Conservation (phyloP, 2,329 filamentous ascomycete species). For the Didymella arachidicola region DNA sequence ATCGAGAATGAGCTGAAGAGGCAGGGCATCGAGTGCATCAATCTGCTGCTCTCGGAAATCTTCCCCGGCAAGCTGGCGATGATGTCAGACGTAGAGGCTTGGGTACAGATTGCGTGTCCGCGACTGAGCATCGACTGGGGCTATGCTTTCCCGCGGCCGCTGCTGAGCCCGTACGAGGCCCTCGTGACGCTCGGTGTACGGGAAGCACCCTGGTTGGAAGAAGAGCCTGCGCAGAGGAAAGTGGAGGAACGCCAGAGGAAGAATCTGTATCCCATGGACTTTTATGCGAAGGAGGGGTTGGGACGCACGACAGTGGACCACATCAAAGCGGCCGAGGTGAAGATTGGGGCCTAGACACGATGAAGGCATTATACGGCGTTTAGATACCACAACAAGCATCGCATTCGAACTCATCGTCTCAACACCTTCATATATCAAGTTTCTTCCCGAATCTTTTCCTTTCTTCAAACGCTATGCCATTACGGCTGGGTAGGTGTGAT, state of each 20-base stretch:
- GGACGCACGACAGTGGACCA: conserved; percentile 71
- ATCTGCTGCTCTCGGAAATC: conserved; percentile 89
- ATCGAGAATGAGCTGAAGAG: conserved; percentile 80
- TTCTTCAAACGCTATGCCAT: not conserved
- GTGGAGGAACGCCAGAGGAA: conserved; percentile 53
- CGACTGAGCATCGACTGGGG: conserved; percentile 98
- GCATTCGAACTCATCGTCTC: not conserved
- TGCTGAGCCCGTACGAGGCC: conserved; percentile 95
- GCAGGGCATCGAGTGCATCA: conserved; percentile 80
- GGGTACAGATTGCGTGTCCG: conserved; percentile 99
- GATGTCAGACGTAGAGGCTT: conserved; percentile 93
- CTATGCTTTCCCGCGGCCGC: conserved; percentile 87
- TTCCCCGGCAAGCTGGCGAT: conserved; percentile 94
- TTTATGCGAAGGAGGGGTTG: conserved; percentile 90
- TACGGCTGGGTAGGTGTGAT: too few species aligned
- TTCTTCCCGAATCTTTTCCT: too few species aligned
- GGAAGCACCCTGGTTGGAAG: conserved; percentile 68
- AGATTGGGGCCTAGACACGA: conserved; percentile 9
- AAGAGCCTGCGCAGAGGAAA: conserved; percentile 32
- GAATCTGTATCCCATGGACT: conserved; percentile 95
- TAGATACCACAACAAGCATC: not conserved
- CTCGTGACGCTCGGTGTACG: conserved; percentile 83
- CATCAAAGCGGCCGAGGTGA: conserved; percentile 34
- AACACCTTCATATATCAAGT: too few species aligned
- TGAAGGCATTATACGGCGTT: conserved; percentile 5